phyloP scores from a whole-genome alignment of 2,329 filamentous ascomycete genomes.

The Colletotrichum sp. region DNA sequence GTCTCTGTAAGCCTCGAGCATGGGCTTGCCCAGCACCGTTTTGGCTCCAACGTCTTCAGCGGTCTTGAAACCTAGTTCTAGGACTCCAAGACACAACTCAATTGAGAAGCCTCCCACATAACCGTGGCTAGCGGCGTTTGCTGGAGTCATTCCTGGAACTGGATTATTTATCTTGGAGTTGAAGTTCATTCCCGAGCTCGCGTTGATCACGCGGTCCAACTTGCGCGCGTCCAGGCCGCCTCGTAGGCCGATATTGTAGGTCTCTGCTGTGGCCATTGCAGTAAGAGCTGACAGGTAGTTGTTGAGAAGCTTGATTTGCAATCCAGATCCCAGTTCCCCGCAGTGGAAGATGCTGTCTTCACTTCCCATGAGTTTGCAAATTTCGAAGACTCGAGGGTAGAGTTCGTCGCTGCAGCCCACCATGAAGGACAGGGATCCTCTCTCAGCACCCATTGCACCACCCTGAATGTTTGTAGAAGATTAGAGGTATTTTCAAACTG shows the following conservation, averaged over 20 bases:
- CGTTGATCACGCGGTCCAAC: conserved; percentile 17
- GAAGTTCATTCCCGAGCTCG: conserved; percentile 16
- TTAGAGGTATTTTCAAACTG: background rate
- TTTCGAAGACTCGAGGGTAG: background rate
- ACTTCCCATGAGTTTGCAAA: background rate
- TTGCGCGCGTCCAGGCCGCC: conserved; percentile 4
- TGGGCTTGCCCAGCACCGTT: background rate
- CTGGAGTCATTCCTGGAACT: background rate
- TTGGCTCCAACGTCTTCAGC: background rate
- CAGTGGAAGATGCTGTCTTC: conserved; percentile 2
- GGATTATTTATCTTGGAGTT: background rate
- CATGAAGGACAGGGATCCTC: conserved; percentile 22
- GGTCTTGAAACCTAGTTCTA: conserved; percentile 10
- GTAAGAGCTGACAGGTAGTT: background rate
- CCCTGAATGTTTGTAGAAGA: background rate
- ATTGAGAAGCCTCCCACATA: conserved; percentile 4
- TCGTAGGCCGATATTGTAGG: background rate
- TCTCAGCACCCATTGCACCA: background rate
- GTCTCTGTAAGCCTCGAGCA: background rate
- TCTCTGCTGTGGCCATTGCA: background rate
- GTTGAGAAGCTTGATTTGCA: background rate
- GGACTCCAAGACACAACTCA: conserved; percentile 19
- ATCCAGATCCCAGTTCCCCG: background rate
- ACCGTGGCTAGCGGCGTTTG: conserved; percentile 15
- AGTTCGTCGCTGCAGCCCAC: background rate